Conservation (phyloP, 176 grass and related monocot species). For the Elymus sibiricus region DNA sequence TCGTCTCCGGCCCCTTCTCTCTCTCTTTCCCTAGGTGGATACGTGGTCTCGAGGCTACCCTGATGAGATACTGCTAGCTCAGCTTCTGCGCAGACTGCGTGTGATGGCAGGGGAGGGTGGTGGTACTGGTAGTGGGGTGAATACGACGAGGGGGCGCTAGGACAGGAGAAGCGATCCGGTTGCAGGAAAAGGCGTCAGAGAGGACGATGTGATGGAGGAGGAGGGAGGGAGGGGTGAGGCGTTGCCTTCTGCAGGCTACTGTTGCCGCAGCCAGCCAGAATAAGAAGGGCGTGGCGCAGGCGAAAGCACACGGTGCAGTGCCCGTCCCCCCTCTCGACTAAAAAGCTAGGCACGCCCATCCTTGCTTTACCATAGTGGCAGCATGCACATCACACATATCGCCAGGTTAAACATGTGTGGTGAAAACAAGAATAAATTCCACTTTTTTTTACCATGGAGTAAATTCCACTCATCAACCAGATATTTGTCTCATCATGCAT, state of each 20-base stretch:
- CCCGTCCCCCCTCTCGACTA: background rate
- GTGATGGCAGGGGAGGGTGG: background rate
- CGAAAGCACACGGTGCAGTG: background rate
- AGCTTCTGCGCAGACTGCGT: background rate
- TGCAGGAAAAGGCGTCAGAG: slow-evolving; percentile 52
- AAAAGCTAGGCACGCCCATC: slow-evolving; percentile 22
- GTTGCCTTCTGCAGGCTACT: slow-evolving; percentile 42
- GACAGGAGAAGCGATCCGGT: slow-evolving; percentile 4
- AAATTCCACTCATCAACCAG: background rate
- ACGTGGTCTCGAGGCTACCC: slow-evolving; percentile 17
- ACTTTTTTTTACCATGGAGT: no score
- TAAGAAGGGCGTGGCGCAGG: slow-evolving; percentile 38
- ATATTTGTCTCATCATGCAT: background rate
- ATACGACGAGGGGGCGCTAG: background rate
- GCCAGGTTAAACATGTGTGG: background rate
- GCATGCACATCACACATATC: background rate
- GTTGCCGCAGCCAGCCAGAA: slow-evolving; percentile 41
- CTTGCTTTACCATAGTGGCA: background rate
- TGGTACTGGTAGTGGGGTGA: background rate
- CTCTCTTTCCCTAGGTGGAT: background rate
- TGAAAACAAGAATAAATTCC: background rate
- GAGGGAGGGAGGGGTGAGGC: background rate
- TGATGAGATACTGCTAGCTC: background rate
- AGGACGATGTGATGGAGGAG: background rate
- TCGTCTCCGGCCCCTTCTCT: background rate